Percentiles rank a stretch among this genome's conserved stretches.
These are phyloP conservation scores for Erigeron canadensis DNA, from an alignment of 129 eudicot species.

Conservation along the genomic window DNA sequence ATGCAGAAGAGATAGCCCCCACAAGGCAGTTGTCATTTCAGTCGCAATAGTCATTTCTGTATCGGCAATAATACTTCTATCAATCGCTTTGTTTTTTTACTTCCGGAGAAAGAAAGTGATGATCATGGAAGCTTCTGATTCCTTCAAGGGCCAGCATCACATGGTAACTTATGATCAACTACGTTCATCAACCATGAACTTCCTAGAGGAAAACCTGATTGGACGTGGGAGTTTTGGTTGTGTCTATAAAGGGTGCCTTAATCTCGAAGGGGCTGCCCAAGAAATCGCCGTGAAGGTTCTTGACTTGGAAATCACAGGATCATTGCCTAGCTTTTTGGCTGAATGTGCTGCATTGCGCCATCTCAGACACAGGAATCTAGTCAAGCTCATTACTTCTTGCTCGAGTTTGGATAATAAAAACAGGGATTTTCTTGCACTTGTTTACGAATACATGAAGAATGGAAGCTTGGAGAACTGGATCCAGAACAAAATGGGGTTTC, in stretches of 20 bases:
- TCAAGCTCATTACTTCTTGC: slow-evolving; percentile 60
- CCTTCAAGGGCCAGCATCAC: slow-evolving; percentile 42
- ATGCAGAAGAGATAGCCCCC: slow-evolving; percentile 18
- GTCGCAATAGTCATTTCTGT: not conserved
- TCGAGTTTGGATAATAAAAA: slow-evolving; percentile 53
- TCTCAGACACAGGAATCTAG: slow-evolving; percentile 65
- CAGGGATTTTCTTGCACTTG: slow-evolving; percentile 52
- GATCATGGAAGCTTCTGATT: not conserved
- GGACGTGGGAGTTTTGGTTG: slow-evolving; percentile 68
- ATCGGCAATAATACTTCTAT: slow-evolving; percentile 17
- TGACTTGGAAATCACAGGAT: slow-evolving; percentile 30
- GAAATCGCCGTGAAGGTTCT: slow-evolving; percentile 61
- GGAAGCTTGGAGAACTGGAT: slow-evolving; percentile 73
- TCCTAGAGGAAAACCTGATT: slow-evolving; percentile 42
- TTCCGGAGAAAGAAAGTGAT: slow-evolving; percentile 16
- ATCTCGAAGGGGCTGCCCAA: slow-evolving; percentile 23
- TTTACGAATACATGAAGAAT: slow-evolving; percentile 60
- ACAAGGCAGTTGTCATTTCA: not conserved
- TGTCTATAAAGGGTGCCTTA: slow-evolving; percentile 52
- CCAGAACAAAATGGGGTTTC: slow-evolving; percentile 24
- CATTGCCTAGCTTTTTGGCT: slow-evolving; percentile 49
- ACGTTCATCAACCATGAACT: slow-evolving; percentile 49
- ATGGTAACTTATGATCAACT: slow-evolving; percentile 61
- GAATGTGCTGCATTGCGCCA: slow-evolving; percentile 61
- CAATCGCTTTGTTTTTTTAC: slow-evolving; percentile 27